Base-by-base conservation (phyloP, 495 filamentous ascomycete species). In the Podospora fimiseda region DNA sequence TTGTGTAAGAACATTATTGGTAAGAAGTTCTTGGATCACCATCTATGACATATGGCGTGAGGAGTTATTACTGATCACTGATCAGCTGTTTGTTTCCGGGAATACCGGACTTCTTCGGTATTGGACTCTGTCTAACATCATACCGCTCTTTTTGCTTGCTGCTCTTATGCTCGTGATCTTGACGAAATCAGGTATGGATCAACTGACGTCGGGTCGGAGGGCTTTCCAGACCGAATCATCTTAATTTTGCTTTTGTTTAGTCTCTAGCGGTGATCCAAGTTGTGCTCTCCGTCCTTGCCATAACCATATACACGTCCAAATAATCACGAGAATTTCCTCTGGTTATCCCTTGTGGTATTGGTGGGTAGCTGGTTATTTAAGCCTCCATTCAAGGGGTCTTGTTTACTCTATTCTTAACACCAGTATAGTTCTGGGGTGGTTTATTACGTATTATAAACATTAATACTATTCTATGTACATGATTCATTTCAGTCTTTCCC, bases 391-490 rank as follows among this genome's bases (percentile, higher is more conserved):
- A 97, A 61, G 88, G 78, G 5, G 85, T 77, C 41, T 71, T 97
- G 40, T 96, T 87, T 73, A 81, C 88, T n/a, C 87, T 83, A n/a
- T 97, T 97, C 63, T 78, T 97, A 33, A 92, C 92, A 13, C 92
- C 92, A n/a, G 92, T 92, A 37, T 89, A n/a, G n/a, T n/a, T n/a
- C n/a, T n/a, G 46, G 48, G 16, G 11, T 4, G 2, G 22, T 30
- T n/a, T 8, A 13, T 37, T 43, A 56, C 21, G 19, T n/a, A 40
- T 20, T 50, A 19, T 20, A 8, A 43, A 24, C 36, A 47, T 39
- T 23, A 22, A 51, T 39, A 5, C 49, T 43, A 47, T 8, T 30
- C 14, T 15, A 2, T 27, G 23, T 33, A 36, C 23, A 18, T 9
- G 9, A 20, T 45, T 22, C 21, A 15, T 47, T 16, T 47, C 22